Evolutionary conservation across 345 rosid genomes (phyloP).

Genomic region (Salix exigua): DNA sequence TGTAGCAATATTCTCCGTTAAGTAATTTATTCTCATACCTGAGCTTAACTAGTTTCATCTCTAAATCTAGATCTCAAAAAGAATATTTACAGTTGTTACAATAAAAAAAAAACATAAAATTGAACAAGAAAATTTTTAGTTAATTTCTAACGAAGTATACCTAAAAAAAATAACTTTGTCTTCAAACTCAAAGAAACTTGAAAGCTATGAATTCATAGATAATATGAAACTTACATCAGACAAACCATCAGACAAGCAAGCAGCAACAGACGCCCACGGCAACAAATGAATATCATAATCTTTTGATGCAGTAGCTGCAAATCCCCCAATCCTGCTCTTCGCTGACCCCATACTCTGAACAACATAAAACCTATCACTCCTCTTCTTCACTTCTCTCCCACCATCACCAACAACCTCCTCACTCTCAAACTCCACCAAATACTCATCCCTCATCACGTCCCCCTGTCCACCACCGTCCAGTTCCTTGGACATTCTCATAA

Average conservation of each 20-base stretch:
- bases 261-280: constrained; percentile 97
- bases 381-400: constrained; percentile 46
- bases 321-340: constrained; percentile 66
- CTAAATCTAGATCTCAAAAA: too few species aligned
- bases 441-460: constrained; percentile 56
- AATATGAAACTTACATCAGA: constrained; percentile 46
- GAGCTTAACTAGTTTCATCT: too few species aligned
- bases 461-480: constrained; percentile 16
- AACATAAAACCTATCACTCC: constrained; percentile 58
- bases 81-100: too few species aligned
- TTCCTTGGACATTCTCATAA: constrained; percentile 64
- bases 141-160: too few species aligned
- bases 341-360: constrained; percentile 84
- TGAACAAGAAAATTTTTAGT: too few species aligned
- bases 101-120: too few species aligned
- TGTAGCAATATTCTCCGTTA: too few species aligned
- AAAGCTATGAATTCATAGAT: constrained; percentile 1
- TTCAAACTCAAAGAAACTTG: background rate
- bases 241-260: constrained; percentile 65
- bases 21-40: too few species aligned
- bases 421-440: constrained; percentile 62
- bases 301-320: constrained; percentile 78
- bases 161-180: too few species aligned
- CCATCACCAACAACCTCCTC: constrained; percentile 45
- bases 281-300: constrained; percentile 87